A percentile compares a stretch with the other conserved stretches of the same genome.
These are phyloP conservation scores for Albizia julibrissin DNA, from an alignment of 306 rosid genomes.

Conservation along the genomic window DNA sequence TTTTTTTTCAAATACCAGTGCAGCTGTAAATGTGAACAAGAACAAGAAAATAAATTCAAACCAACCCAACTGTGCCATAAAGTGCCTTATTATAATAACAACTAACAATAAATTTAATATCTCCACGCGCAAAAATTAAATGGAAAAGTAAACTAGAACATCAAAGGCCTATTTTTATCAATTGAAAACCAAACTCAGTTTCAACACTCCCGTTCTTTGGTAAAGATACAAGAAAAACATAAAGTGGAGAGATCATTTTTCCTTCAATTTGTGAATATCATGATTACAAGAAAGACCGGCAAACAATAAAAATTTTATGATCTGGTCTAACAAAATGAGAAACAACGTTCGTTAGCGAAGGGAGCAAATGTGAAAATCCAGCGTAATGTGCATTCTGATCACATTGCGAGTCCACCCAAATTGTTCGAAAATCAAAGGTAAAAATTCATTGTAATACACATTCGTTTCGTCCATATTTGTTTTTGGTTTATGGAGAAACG, in stretches of 20 bases:
- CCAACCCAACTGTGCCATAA: conserved; percentile 54
- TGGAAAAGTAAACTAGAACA: neutral
- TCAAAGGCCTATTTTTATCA: conserved; percentile 30
- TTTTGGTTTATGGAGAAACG: neutral
- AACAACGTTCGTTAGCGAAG: neutral
- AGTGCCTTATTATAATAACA: conserved; percentile 45
- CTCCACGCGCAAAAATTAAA: conserved; percentile 18
- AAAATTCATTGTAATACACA: neutral
- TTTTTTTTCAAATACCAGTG: neutral
- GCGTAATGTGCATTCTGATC: conserved; percentile 16
- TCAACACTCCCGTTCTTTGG: neutral
- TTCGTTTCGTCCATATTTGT: neutral
- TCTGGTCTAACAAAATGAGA: neutral
- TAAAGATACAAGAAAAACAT: neutral
- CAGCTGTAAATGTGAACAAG: conserved; percentile 19
- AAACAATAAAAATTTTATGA: neutral
- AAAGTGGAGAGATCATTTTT: neutral
- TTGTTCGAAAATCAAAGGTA: neutral
- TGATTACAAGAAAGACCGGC: neutral
- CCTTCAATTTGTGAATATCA: neutral
- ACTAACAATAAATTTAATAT: conserved; percentile 32
- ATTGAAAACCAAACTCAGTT: conserved; percentile 18
- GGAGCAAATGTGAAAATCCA: neutral
- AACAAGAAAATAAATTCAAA: conserved; percentile 37
- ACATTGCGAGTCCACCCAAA: conserved; percentile 6